Base-by-base conservation (phyloP, 2,329 filamentous ascomycete genomes). In the Pseudophaeomoniella oleicola region DNA sequence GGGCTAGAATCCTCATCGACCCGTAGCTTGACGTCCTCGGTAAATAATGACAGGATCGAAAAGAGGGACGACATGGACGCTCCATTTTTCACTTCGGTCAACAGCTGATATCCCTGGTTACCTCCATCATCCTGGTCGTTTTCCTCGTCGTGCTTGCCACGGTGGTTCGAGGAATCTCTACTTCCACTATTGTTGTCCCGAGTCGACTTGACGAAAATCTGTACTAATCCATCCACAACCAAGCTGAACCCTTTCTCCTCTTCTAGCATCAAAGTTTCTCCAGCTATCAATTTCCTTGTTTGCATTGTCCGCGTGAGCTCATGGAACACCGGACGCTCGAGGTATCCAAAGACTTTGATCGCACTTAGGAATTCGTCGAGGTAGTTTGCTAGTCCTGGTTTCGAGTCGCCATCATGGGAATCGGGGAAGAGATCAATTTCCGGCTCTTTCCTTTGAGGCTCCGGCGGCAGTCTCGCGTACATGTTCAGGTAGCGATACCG, bases 51-150 rank as follows among this genome's bases (percentile, higher is more conserved):
- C 59, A 98, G 75, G 46, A 98, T 94, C 1, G 90, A 96, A 57
- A 98, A 98, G 2, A 98, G 62, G 0, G 90, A 98, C 4, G 90
- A 98, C 88, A 98, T 94, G 1, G 92, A 88, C 1, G 90, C 87
- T 11, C 90, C 90, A 50, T 98, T 98, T 51, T 90, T 92, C 37
- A 98, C 88, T 58, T 98, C 92, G 0, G 90, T 98, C 37, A 98
- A 67, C 29, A 98, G 70, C 54, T 96, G 90, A 51, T 98, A 98
- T 19, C 81, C 83, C 53, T 94, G 86, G 39, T 83, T 77, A 5
- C 71, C 72, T 22, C 73, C 72, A 4, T 70, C 59, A 19, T 67
- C 59, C 30, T 65, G 60, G 30, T 69, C 63, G 17, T 80, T 78
- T n/a, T 85, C 80, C n/a, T 82, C 80, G 41, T 71, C 71, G 3